Base-by-base conservation (phyloP, 805 yeast species). In the Candida vaughaniae region DNA sequence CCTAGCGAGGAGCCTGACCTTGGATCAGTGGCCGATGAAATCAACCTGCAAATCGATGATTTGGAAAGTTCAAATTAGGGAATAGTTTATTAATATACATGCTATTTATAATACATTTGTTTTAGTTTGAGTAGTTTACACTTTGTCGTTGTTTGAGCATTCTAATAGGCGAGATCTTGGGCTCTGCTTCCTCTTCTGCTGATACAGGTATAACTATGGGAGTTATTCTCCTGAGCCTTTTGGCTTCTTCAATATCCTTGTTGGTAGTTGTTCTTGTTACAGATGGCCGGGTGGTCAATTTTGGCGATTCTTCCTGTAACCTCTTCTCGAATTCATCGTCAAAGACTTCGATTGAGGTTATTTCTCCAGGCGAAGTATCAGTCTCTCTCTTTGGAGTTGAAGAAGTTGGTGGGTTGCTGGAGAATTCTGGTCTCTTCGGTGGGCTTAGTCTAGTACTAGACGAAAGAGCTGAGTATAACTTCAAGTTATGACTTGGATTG, bases 121-220 rank as follows among this genome's bases (percentile, higher is more conserved):
- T n/a, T n/a, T n/a, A n/a, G n/a, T n/a, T n/a, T n/a, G n/a, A n/a
- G 17, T 18, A 23, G 12, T n/a, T 18, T 12, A 20, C 14, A n/a
- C 28, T 43, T 25, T 37, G 31, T 29, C 65, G 39, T 29, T 62
- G 61, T 29, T 54, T 56, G 17, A 66, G 40, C 30, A 50, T 55
- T 27, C 50, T 42, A 11, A 56, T 50, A 0, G 70, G 66, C 0
- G 70, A 61, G 33, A 60, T 53, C 39, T 45, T 47, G 7, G 66
- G 58, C 25, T 53, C 35, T 11, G 7, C 54, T 9, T 35, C 38
- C 2, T 19, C 17, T 17, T 42, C 32, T 9, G 48, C 56, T 9
- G 55, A 58, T 10, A 57, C 62, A 1, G 71, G 72, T 5, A 66
- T 48, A 34, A 53, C 49, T 5, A 67, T 60, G 2, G 72, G 73